Evolutionary conservation across 2,329 filamentous ascomycete genomes (phyloP).

Genomic region (Trichoderma hamatum): DNA sequence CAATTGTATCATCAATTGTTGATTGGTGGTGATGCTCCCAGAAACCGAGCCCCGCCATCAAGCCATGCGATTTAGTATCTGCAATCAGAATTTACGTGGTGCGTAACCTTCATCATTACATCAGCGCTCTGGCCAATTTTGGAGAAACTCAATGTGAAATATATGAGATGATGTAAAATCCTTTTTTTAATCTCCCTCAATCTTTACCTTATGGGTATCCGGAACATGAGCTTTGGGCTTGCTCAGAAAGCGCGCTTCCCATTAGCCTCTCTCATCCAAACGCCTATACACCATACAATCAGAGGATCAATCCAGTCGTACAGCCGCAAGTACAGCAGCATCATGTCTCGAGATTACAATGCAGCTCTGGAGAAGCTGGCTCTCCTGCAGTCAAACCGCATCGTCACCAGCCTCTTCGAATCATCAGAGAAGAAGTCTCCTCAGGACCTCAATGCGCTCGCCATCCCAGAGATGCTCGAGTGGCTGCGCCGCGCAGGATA

Average conservation of each 20-base stretch:
- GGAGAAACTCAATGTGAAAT: neutral
- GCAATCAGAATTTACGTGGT: neutral
- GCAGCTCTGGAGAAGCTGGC: constrained; percentile 75
- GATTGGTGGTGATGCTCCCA: neutral
- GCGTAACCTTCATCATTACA: neutral
- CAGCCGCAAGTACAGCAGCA: constrained; percentile 27
- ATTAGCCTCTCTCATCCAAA: neutral
- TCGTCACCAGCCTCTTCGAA: constrained; percentile 58
- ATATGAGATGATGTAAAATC: neutral
- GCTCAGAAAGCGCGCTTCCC: constrained; percentile 6
- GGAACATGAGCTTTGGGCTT: constrained; percentile 14
- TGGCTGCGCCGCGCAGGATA: constrained; percentile 80
- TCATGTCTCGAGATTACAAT: constrained; percentile 51
- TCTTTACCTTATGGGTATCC: neutral
- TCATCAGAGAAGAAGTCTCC: constrained; percentile 48
- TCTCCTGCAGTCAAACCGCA: constrained; percentile 77
- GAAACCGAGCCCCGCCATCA: neutral
- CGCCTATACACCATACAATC: neutral
- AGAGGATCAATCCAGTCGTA: neutral
- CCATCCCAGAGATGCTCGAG: constrained; percentile 79
- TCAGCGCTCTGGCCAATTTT: neutral
- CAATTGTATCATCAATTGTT: neutral
- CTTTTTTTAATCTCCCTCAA: too few species aligned
- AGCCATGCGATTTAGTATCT: neutral
- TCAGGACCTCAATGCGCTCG: constrained; percentile 65